Evolutionary conservation across 106 monocot species (phyloP).

Genomic region (Dendrobium catenatum): DNA sequence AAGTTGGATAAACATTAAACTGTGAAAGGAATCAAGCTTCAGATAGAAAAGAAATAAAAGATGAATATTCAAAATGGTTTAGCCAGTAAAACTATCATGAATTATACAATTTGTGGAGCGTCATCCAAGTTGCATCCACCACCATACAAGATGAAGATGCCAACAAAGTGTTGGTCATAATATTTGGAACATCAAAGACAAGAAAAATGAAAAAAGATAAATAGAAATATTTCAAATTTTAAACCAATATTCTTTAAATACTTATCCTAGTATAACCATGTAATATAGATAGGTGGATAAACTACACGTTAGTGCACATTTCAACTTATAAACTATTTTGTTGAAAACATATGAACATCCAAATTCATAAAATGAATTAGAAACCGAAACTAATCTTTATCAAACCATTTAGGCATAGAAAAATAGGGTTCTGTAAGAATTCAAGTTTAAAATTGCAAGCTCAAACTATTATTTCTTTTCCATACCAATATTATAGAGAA

Average conservation of each 20-base stretch:
- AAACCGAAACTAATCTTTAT: neutral
- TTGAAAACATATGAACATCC: neutral
- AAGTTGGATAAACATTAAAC: slow-evolving; percentile 26
- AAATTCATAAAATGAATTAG: neutral
- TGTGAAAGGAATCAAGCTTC: slow-evolving; percentile 16
- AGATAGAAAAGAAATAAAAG: neutral
- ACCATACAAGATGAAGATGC: neutral
- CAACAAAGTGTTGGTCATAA: neutral
- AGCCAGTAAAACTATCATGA: neutral
- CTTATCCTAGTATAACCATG: neutral
- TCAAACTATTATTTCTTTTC: neutral
- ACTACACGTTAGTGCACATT: neutral
- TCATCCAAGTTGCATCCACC: neutral
- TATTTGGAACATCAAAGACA: neutral
- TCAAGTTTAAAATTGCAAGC: neutral
- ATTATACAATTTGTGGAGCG: neutral
- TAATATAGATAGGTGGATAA: neutral
- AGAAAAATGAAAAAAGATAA: neutral
- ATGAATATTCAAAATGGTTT: neutral
- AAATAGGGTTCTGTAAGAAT: neutral
- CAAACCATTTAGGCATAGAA: neutral
- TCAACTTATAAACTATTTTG: neutral
- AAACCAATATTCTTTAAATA: neutral
- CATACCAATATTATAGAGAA: neutral
- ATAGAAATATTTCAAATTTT: neutral